Evolutionary conservation across 1,284 basidiomycete genomes (phyloP).

Genomic region (Cryptococcus sp.): DNA sequence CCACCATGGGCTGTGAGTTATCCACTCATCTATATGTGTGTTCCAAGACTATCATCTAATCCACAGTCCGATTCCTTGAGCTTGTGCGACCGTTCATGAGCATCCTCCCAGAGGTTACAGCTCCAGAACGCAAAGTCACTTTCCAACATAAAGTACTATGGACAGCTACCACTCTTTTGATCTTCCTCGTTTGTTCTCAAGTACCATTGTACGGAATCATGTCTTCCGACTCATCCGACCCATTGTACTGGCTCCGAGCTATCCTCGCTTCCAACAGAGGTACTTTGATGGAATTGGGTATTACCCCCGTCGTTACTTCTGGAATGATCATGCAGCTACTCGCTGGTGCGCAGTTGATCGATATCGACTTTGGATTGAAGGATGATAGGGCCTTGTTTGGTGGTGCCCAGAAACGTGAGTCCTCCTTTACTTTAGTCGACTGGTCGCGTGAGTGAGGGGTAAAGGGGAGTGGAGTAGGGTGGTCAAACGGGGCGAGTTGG

Average conservation of each 20-base stretch:
- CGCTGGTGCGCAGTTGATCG: conserved; percentile 94
- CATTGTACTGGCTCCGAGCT: conserved; percentile 99
- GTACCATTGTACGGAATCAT: conserved; percentile 97
- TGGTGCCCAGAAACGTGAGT: conserved; percentile 92
- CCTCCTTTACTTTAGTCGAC: not conserved
- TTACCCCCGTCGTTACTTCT: conserved; percentile 92
- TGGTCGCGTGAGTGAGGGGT: too few relatives aligned
- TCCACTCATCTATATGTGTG: not conserved
- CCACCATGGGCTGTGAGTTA: conserved; percentile 8
- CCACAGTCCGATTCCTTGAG: conserved; percentile 83
- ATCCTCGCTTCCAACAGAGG: conserved; percentile 97
- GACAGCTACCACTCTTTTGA: conserved; percentile 94
- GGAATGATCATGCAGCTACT: conserved; percentile 99
- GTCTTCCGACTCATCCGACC: conserved; percentile 95
- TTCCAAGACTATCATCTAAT: conserved; percentile 8
- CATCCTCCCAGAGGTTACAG: conserved; percentile 89
- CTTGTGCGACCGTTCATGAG: conserved; percentile 93
- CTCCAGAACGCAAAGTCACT: conserved; percentile 91
- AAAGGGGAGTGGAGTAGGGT: too few relatives aligned
- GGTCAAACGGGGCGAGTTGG: too few relatives aligned
- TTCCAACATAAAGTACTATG: conserved; percentile 96
- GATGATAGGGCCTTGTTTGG: conserved; percentile 95
- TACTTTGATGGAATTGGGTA: conserved; percentile 98
- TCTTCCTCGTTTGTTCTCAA: conserved; percentile 96
- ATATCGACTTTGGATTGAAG: conserved; percentile 95